Conservation (phyloP, 768 basidiomycete species). For the Leccinum boreale region DNA sequence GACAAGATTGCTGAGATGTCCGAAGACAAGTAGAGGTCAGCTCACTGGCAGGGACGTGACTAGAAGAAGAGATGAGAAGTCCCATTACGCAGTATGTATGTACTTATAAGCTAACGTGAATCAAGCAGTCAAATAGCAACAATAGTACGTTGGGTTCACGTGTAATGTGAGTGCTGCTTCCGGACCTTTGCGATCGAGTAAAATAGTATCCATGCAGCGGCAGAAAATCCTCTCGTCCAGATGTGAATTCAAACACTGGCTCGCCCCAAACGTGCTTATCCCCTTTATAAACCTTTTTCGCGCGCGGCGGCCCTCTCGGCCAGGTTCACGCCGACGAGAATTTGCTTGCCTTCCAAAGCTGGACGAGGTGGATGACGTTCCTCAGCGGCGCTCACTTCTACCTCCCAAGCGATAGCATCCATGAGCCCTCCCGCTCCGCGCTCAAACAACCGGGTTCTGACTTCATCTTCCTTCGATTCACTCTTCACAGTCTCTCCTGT, state of each 20-base stretch:
- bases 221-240: constrained; percentile 11
- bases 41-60: too few relatives aligned
- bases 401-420: constrained; percentile 73
- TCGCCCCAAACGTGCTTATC: neutral
- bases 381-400: constrained; percentile 65
- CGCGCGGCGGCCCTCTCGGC: constrained; percentile 75
- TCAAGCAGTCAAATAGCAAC: neutral
- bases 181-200: constrained; percentile 1
- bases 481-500: constrained; percentile 75
- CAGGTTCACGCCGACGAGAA: constrained; percentile 89
- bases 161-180: constrained; percentile 1
- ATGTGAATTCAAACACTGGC: constrained; percentile 3
- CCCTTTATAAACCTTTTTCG: constrained; percentile 25
- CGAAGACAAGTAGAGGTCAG: neutral
- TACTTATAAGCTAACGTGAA: constrained; percentile 9
- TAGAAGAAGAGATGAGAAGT: neutral
- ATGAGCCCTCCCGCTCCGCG: constrained; percentile 56
- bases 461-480: constrained; percentile 69
- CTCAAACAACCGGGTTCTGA: constrained; percentile 46
- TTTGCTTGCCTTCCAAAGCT: constrained; percentile 98
- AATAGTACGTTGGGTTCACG: constrained; percentile 8
- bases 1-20: too few relatives aligned
- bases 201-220: constrained; percentile 3
- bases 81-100: neutral
- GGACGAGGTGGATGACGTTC: constrained; percentile 92